phyloP scores from a whole-genome alignment of 73 alveolate species.

The Stentor coeruleus region DNA sequence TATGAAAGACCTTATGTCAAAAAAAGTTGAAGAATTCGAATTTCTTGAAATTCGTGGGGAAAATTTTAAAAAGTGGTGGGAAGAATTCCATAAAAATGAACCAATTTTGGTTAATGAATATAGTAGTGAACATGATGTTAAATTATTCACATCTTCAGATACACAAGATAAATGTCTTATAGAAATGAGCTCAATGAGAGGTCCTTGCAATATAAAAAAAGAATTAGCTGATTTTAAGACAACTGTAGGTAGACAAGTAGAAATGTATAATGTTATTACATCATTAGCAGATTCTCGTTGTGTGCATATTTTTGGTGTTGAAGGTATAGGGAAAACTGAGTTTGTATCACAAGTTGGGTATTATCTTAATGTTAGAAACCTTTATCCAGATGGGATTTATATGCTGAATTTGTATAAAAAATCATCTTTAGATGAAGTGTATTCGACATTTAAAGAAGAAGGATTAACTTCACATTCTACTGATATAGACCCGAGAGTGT shows the following conservation, averaged over 20 bases:
- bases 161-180: not conserved
- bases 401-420: not conserved
- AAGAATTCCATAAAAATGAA: not conserved
- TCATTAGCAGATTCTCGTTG: not conserved
- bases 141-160: not conserved
- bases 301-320: not conserved
- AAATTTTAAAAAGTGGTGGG: slow-evolving; percentile 3
- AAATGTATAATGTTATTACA: not conserved
- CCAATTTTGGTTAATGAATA: slow-evolving; percentile 13
- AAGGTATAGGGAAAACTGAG: slow-evolving; percentile 26
- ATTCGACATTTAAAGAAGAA: not conserved
- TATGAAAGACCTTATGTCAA: not conserved
- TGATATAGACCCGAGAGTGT: slow-evolving; percentile 13
- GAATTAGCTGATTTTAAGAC: not conserved
- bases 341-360: slow-evolving; percentile 13
- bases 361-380: not conserved
- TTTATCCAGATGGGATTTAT: slow-evolving; percentile 22
- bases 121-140: not conserved
- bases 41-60: not conserved
- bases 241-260: slow-evolving; percentile 10
- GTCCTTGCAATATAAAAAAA: slow-evolving; percentile 22
- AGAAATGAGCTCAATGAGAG: slow-evolving; percentile 13
- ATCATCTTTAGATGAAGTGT: not conserved
- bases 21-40: not conserved
- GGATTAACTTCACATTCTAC: not conserved